phyloP scores from a whole-genome alignment of 2,329 filamentous ascomycete genomes.

The Tricladium varicosporioides region DNA sequence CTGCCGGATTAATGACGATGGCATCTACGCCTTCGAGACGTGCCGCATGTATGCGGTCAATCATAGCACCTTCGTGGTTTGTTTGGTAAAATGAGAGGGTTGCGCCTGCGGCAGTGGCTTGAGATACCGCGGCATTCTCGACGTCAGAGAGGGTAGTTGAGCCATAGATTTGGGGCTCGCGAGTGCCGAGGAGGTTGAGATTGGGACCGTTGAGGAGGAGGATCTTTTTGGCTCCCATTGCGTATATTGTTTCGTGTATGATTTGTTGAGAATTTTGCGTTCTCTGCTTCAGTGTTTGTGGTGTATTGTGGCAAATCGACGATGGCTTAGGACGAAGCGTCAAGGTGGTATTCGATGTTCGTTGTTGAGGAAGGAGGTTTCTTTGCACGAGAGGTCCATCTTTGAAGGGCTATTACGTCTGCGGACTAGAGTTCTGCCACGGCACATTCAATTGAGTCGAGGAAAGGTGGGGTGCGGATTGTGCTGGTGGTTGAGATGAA shows the following conservation, averaged over 20 bases:
- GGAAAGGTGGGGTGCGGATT: not conserved
- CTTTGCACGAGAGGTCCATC: too few relatives aligned
- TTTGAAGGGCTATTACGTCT: not conserved
- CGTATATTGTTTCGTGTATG: slow-evolving; percentile 1
- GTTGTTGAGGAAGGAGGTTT: not conserved
- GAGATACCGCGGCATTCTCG: slow-evolving; percentile 28
- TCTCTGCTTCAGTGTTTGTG: too few relatives aligned
- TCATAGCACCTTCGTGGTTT: slow-evolving; percentile 65
- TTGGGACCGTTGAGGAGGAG: slow-evolving; percentile 81
- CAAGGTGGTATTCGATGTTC: not conserved
- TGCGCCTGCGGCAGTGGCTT: slow-evolving; percentile 30
- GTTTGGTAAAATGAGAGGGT: slow-evolving; percentile 64
- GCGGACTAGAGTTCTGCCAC: slow-evolving; percentile 2
- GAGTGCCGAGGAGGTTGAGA: slow-evolving; percentile 73
- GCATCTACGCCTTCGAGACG: slow-evolving; percentile 55
- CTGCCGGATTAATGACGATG: slow-evolving; percentile 74
- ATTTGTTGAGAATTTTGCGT: not conserved
- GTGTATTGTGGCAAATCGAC: too few relatives aligned
- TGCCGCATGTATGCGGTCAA: slow-evolving; percentile 56
- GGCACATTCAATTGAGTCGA: not conserved
- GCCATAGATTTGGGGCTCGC: slow-evolving; percentile 74
- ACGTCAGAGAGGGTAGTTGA: slow-evolving; percentile 65
- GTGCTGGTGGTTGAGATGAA: not conserved
- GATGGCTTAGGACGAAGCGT: not conserved
- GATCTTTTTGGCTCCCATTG: slow-evolving; percentile 46